Base-by-base conservation (phyloP, 2,329 filamentous ascomycete species). In the Calonectria leucothoes region DNA sequence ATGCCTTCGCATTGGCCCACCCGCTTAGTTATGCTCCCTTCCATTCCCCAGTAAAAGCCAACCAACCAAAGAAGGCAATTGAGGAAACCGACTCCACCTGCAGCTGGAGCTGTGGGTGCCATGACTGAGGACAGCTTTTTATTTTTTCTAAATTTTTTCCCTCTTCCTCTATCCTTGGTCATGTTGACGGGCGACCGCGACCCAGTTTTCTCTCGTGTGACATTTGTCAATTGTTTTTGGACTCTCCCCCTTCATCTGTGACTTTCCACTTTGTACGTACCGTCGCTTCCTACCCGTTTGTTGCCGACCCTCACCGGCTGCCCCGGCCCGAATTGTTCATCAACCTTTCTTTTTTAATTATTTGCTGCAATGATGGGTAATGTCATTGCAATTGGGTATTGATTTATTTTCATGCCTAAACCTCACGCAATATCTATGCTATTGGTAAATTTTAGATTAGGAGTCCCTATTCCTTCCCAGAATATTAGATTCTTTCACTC, bases 61-160 rank as follows among this genome's bases (percentile, higher is more conserved):
- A n/a, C 70, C 66, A 69, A 72, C 29, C 66, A 66, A 23, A 42
- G 31, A 33, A 23, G 57, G 49, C 70, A 69, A 72, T 72, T 66
- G 57, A 49, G 51, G 31, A 48, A 57, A 14, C 6, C 57, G 11
- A 33, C 57, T 14, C 70, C 70, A 72, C 59, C 29, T 17, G 17
- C 12, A 64, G 45, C 65, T 68, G 57, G 23, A 72, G 57, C 48
- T 68, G 42, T 17, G 20, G 57, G 35, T 7, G n/a, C 61, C 42
- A 49, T 37, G 6, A 31, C 49, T 33, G 39, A 63, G 68, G 42
- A 45, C 59, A 70, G 35, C 68, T 70, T 65, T 70, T 52, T 70
- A 48, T 64, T 63, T 45, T 14, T 15, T 14, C n/a, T 15, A 7
- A 15, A 20, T 51, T n/a, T n/a, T n/a, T n/a, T n/a, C n/a, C n/a